Conservation (phyloP, 2,329 filamentous ascomycete species). For the Monilinia aucupariae region DNA sequence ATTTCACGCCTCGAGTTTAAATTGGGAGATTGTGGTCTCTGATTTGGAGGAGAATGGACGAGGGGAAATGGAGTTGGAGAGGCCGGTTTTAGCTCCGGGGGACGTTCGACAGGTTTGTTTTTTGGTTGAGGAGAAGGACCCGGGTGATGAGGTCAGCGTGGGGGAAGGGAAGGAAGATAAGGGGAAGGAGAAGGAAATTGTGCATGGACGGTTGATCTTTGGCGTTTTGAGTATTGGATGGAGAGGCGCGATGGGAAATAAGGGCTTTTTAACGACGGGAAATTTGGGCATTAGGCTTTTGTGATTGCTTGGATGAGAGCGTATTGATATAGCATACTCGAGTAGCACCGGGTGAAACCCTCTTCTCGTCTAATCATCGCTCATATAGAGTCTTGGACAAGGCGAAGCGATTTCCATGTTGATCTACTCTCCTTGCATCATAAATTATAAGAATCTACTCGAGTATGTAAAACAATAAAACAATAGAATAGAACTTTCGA, state of each 20-base stretch:
- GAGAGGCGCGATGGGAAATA: slow-evolving; percentile 84
- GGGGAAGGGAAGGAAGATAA: slow-evolving; percentile 35
- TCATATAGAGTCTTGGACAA: no score
- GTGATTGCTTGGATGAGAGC: background rate
- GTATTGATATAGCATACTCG: background rate
- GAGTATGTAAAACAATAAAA: no score
- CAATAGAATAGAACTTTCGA: no score
- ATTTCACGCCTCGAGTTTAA: slow-evolving; percentile 49
- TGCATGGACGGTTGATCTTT: slow-evolving; percentile 61
- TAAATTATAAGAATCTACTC: no score
- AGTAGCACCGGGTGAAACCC: no score
- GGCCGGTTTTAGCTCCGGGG: slow-evolving; percentile 54
- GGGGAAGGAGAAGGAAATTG: slow-evolving; percentile 37
- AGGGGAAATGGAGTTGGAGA: slow-evolving; percentile 42
- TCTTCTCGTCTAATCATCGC: no score
- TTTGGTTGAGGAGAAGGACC: slow-evolving; percentile 42
- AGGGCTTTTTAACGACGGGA: slow-evolving; percentile 80
- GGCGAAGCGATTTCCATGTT: no score
- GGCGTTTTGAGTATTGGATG: slow-evolving; percentile 83
- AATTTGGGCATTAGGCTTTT: slow-evolving; percentile 56
- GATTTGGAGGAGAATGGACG: slow-evolving; percentile 20
- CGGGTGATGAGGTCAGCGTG: slow-evolving; percentile 32
- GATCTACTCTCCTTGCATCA: no score
- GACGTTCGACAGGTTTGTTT: slow-evolving; percentile 65
- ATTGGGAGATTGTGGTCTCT: slow-evolving; percentile 44